Evolutionary conservation across 371 early-diverging fungal species (phyloP), one percentile per base, ranked within the genome.

Genomic region (Choanephora cucurbitarum): DNA sequence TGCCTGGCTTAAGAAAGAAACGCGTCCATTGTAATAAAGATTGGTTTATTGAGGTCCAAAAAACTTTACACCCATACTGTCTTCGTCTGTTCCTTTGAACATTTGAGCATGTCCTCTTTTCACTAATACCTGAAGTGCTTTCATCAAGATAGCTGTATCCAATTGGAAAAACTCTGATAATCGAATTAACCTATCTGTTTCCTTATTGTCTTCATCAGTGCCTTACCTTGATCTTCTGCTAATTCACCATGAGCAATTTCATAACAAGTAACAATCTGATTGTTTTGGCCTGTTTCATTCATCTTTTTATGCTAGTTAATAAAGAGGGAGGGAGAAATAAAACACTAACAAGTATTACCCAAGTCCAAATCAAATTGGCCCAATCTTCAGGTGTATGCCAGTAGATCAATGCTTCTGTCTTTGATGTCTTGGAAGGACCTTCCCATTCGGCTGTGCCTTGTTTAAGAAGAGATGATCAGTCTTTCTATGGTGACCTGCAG

Each of bases 311-410:
- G n/a, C n/a, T n/a, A n/a, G n/a, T n/a, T n/a, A n/a, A n/a, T n/a
- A n/a, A n/a, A n/a, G n/a, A n/a, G n/a, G n/a, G n/a, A n/a, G n/a
- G n/a, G n/a, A n/a, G n/a, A n/a, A n/a, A n/a, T n/a, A n/a, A n/a
- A n/a, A n/a, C n/a, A n/a, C n/a, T n/a, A n/a, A n/a, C n/a, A n/a
- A n/a, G n/a, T n/a, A 45, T 72, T 67, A 92, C 95, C 94, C 93
- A 94, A 53, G 80, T 72, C 62, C 85, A 83, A 15, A 95, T 83
- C 58, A 89, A 56, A 24, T 76, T 59, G 0, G 93, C 94, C 96
- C 96, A 95, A 47, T 92, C 93, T 33, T 91, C 92, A 9, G 93
- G 94, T 67, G 86, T 92, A 59, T 88, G 83, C 95, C 95, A 94
- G 58, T 85, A 89, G 9, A 95, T 72, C 17, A 88, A 70, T 14